Evolutionary conservation across 1,139 yeast species (phyloP), one percentile per base, ranked within the genome.

Genomic region (Saccharomyces hybrid): DNA sequence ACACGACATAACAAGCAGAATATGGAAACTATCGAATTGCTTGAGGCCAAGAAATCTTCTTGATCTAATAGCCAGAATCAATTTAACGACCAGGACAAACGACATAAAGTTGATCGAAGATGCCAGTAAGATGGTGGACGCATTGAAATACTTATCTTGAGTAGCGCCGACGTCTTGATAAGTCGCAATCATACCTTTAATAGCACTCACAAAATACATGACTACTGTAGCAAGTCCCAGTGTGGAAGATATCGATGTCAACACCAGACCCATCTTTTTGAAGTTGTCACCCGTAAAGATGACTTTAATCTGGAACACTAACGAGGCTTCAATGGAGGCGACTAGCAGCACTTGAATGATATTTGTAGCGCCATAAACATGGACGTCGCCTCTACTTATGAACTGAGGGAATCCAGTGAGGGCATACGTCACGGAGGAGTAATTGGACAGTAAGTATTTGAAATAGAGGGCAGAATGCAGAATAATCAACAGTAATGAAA

Each of bases 1-100:
- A 14, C 82, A 73, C 1, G 87, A 75, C 90, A 88, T 86, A 55
- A 90, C 85, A 57, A 88, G 73, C 48, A 93, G 72, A 38, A 90
- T 82, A 68, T 89, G 96, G 67, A 88, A 80, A 38, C 87, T 82
- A 59, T 86, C 91, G 65, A 91, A 89, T 66, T 88, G 96, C 62
- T 78, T 82, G 55, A 89, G 73, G 0, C 99, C 99, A 54, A 90
- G 71, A 58, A 74, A 79, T 55, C 90, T 77, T 68, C 98, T 80
- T 2, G 87, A 78, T 58, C 82, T 77, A 32, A 88, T 79, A 0
- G 97, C 96, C 54, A 79, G 58, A 13, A 77, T 67, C 53, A 93
- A 75, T 68, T 91, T 93, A 13, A 74, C 65, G 3, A 83, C 69
- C 48, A 91, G 75, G 32, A 88, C 71, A 1, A 80, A 57, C 46